Conservation (phyloP, 805 yeast genomes). For the Wickerhamiella dianesei region DNA sequence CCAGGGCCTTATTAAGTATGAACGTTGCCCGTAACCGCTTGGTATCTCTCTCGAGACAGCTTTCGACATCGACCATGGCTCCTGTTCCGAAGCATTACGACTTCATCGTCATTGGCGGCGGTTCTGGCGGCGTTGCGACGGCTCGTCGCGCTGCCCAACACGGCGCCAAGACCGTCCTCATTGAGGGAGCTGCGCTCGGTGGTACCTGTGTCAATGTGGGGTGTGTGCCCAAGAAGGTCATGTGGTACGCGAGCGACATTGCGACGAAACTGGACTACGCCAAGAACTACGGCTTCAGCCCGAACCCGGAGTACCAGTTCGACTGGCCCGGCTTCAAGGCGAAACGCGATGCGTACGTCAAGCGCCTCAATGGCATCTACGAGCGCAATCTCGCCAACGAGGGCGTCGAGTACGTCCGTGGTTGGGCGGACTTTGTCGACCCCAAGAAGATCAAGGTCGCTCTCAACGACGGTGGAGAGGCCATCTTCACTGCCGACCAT, state of each 20-base stretch:
- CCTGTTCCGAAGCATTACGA: constrained; percentile 55
- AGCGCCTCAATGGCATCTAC: constrained; percentile 83
- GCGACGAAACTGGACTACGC: constrained; percentile 55
- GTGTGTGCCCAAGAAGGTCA: constrained; percentile 96
- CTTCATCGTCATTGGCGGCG: constrained; percentile 94
- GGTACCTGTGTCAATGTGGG: constrained; percentile 99
- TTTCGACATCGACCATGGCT: constrained; percentile 35
- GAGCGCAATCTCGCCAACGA: constrained; percentile 77
- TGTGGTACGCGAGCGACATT: constrained; percentile 95
- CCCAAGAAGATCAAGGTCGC: constrained; percentile 55
- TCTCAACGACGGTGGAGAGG: constrained; percentile 45
- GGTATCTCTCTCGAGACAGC: constrained; percentile 4
- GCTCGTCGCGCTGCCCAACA: constrained; percentile 88
- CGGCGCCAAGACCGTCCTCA: constrained; percentile 75
- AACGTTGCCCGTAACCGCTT: not conserved
- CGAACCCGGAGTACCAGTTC: constrained; percentile 45
- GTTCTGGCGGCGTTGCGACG: constrained; percentile 98
- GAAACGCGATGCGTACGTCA: constrained; percentile 84
- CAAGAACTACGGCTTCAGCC: constrained; percentile 70
- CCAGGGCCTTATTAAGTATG: not conserved
- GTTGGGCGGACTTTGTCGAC: constrained; percentile 64
- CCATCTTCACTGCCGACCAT: constrained; percentile 62
- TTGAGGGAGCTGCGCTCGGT: constrained; percentile 74
- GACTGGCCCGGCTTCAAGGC: constrained; percentile 71
- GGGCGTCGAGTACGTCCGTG: constrained; percentile 75